phyloP scores from a whole-genome alignment of 2,329 filamentous ascomycete genomes.

The Colletotrichum australisinense region DNA sequence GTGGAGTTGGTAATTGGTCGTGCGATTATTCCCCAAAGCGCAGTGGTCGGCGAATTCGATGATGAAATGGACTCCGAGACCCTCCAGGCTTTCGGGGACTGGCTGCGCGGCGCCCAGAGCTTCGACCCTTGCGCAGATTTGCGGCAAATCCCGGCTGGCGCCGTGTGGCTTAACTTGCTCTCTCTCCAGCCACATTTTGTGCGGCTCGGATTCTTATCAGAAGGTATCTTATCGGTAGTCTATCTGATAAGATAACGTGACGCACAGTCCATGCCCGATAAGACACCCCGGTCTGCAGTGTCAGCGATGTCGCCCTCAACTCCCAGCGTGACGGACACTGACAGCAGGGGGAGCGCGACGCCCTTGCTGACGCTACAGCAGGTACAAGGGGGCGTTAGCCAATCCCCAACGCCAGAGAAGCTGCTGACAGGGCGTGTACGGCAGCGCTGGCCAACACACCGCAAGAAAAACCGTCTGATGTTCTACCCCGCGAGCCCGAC shows the following conservation, averaged over 20 bases:
- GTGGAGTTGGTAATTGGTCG: background rate
- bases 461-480: constrained; percentile 22
- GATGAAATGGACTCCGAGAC: constrained; percentile 34
- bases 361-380: constrained; percentile 8
- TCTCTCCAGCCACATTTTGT: background rate
- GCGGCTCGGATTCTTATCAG: background rate
- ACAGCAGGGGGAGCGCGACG: background rate
- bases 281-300: background rate
- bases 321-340: background rate
- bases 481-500: constrained; percentile 34
- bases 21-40: constrained; percentile 1
- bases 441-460: constrained; percentile 3
- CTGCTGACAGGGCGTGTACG: constrained; percentile 7
- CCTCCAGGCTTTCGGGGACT: constrained; percentile 26
- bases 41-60: constrained; percentile 25
- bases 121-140: constrained; percentile 28
- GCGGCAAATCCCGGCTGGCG: constrained; percentile 19
- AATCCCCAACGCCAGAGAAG: constrained; percentile 8
- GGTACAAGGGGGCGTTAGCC: constrained; percentile 7
- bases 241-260: background rate
- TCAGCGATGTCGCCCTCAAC: constrained; percentile 28
- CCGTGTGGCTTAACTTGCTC: background rate
- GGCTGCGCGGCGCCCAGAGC: constrained; percentile 11
- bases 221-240: background rate
- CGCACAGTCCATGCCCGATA: background rate